Conservation (phyloP, 2,329 filamentous ascomycete species). For the Dothiorella sarmentorum region DNA sequence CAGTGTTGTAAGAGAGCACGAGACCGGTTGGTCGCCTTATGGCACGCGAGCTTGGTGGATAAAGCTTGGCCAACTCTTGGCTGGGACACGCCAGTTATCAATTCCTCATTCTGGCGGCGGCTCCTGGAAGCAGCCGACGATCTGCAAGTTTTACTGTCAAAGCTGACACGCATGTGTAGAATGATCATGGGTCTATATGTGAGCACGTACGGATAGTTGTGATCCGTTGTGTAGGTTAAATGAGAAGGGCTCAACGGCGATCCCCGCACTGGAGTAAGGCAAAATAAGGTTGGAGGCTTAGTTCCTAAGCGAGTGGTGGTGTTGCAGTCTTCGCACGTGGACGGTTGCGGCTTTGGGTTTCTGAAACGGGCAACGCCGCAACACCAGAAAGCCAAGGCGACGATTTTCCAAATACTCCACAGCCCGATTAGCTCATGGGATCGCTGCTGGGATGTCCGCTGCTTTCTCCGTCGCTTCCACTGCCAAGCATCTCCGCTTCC, state of each 20-base stretch:
- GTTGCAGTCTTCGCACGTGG: not conserved
- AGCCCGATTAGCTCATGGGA: not conserved
- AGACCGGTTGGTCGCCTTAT: not conserved
- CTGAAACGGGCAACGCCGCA: slow-evolving; percentile 7
- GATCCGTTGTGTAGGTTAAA: not conserved
- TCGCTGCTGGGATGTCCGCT: slow-evolving; percentile 1
- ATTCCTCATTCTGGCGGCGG: not conserved
- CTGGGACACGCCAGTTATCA: not conserved
- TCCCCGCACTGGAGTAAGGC: not conserved
- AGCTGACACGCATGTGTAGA: not conserved
- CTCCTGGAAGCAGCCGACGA: not conserved
- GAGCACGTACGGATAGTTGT: not conserved
- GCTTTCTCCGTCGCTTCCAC: slow-evolving; percentile 5
- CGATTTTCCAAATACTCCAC: not conserved
- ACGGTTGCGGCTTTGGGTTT: not conserved
- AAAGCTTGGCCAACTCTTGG: not conserved
- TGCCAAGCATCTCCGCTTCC: slow-evolving; percentile 12
- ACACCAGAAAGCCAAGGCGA: not conserved
- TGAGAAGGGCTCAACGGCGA: not conserved
- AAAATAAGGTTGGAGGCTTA: not conserved
- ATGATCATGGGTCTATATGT: not conserved
- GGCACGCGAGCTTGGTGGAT: not conserved
- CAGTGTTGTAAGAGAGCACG: slow-evolving; percentile 24
- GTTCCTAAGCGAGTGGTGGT: not conserved
- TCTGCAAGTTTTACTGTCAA: not conserved